These are phyloP conservation scores for Lentinula aciculospora DNA, from an alignment of 768 basidiomycete species.

Conservation along the genomic window DNA sequence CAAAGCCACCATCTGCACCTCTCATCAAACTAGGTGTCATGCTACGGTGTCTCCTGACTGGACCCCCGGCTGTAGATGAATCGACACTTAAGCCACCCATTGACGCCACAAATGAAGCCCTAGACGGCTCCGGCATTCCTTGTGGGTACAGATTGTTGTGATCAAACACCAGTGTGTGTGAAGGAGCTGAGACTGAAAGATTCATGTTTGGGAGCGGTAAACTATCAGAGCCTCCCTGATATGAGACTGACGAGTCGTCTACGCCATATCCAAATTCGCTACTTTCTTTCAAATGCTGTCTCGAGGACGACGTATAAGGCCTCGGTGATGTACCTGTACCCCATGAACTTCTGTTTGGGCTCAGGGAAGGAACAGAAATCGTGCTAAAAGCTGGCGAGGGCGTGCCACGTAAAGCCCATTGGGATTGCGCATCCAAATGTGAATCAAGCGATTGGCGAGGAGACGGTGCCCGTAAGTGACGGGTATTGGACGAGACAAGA, in stretches of 20 bases:
- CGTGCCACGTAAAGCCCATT: conserved; percentile 35
- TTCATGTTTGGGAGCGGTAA: neutral
- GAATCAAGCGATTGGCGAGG: conserved; percentile 5
- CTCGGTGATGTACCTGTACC: neutral
- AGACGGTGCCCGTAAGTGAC: neutral
- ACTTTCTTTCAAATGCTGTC: neutral
- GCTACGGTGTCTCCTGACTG: conserved; percentile 65
- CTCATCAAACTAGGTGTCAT: conserved; percentile 67
- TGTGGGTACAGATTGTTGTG: conserved; percentile 45
- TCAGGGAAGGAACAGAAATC: conserved; percentile 32
- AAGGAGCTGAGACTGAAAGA: conserved; percentile 38
- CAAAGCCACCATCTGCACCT: conserved; percentile 33
- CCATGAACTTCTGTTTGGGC: conserved; percentile 11
- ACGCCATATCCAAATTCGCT: neutral
- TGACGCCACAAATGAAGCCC: neutral
- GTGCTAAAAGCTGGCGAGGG: conserved; percentile 37
- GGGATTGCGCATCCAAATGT: conserved; percentile 18
- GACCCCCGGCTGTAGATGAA: conserved; percentile 36
- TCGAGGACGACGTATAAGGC: neutral
- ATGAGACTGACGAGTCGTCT: neutral
- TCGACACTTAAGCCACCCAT: conserved; percentile 11
- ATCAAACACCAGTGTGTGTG: conserved; percentile 65
- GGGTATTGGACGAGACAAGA: neutral
- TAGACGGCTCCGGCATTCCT: conserved; percentile 18
- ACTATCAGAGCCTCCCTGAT: neutral